These are phyloP conservation scores for Rhazya stricta DNA, from an alignment of 257 asterid genomes.

Conservation along the genomic window DNA sequence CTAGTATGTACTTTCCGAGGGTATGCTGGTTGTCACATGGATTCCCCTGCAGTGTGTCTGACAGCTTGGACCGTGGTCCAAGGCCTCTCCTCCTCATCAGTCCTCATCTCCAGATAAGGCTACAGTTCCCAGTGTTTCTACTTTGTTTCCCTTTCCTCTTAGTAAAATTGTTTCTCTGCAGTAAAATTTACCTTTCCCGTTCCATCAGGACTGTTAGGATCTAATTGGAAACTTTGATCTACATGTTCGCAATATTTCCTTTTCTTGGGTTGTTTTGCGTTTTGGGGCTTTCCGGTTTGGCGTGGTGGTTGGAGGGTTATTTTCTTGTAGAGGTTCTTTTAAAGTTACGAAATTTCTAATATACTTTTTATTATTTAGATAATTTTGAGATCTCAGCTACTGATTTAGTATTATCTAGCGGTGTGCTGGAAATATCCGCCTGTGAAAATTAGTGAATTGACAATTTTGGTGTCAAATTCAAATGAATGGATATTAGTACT, in stretches of 20 bases:
- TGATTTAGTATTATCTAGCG: not conserved
- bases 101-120: slow-evolving; percentile 37
- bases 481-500: not conserved
- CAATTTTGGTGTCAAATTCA: not conserved
- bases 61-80: slow-evolving; percentile 44
- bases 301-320: not conserved
- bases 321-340: not conserved
- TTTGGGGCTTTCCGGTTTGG: too few species aligned
- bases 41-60: slow-evolving; percentile 34
- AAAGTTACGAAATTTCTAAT: too few species aligned
- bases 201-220: not conserved
- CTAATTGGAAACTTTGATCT: not conserved
- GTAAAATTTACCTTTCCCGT: slow-evolving; percentile 8
- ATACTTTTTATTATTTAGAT: too few species aligned
- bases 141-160: slow-evolving; percentile 14
- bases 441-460: not conserved
- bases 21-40: slow-evolving; percentile 34
- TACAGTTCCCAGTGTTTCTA: slow-evolving; percentile 28
- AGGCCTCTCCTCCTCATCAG: slow-evolving; percentile 7
- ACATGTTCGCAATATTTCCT: not conserved
- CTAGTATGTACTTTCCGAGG: slow-evolving; percentile 19
- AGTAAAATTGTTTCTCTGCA: slow-evolving; percentile 11
- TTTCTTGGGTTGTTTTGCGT: not conserved
- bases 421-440: not conserved
- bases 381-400: too few species aligned